These are phyloP conservation scores for Pistacia vera DNA, from an alignment of 345 rosid genomes.

Conservation along the genomic window DNA sequence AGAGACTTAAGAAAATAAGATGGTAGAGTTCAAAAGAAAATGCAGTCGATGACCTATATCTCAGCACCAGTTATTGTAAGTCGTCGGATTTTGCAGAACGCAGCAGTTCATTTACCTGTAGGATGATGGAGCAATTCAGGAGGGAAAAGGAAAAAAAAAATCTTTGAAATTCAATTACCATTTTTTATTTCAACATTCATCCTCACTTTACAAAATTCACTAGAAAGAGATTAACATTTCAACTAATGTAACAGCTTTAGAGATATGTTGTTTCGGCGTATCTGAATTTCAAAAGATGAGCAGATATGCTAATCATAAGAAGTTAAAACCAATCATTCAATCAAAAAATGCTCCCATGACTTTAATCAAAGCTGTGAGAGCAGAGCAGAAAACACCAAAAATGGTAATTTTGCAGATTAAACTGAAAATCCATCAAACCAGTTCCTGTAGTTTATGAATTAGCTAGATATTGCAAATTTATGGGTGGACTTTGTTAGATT, in stretches of 20 bases:
- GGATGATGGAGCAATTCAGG: neutral
- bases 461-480: neutral
- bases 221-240: neutral
- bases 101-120: conserved; percentile 28
- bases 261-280: neutral
- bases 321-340: neutral
- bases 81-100: neutral
- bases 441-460: neutral
- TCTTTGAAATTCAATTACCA: neutral
- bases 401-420: neutral
- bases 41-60: neutral
- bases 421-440: neutral
- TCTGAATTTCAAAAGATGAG: neutral
- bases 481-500: neutral
- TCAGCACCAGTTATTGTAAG: neutral
- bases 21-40: neutral
- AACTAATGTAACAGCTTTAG: neutral
- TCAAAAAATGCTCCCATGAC: neutral
- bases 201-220: neutral
- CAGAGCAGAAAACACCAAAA: neutral
- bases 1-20: neutral
- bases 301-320: neutral
- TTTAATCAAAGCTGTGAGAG: neutral
- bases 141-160: neutral
- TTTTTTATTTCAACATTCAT: neutral